Base-by-base conservation (phyloP, 1,284 basidiomycete genomes). In the Pseudozyma sp. region DNA sequence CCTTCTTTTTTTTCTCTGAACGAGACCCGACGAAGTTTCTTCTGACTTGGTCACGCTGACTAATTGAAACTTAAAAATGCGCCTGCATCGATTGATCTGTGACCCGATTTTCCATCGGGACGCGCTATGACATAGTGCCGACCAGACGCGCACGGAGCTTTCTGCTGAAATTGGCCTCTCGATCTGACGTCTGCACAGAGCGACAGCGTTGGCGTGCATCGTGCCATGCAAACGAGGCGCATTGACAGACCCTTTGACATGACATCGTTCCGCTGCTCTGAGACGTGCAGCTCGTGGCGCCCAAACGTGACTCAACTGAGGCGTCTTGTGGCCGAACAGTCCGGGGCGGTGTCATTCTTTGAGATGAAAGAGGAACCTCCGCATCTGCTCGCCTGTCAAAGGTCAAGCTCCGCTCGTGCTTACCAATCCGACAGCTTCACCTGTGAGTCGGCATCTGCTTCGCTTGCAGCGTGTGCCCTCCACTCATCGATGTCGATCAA, bases 101-200 rank as follows among this genome's bases (percentile, higher is more conserved):
- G 24, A 24, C 24, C 24, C 24, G 24, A 24, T 24, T 24, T 24
- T 24, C 24, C 19, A 64, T 70, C 68, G 68, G 68, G 68, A 64
- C 56, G 68, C 68, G 57, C 37, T 57, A 70, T 70, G 68, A 70
- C 68, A 61, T 64, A 56, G 48, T 4, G 24, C 4, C 4, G 24
- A 24, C 2, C 24, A 24, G 24, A 24, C 24, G 24, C 24, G 24
- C 24, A 24, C 24, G 24, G 24, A 24, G 24, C 24, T 24, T 37
- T 37, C 8, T 37, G 8, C 35, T 37, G 35, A 14, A 37, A 37
- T 10, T 42, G 39, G 37, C 35, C 35, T 57, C n/a, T 29, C 19
- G 7, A 24, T 10, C 35, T 37, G 35, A 37, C 35, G 35, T 37
- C 35, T 37, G 8, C 14, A 24, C 24, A 24, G 24, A 2, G 40